A percentile compares a stretch with the other conserved stretches of the same genome.
Conservation (phyloP, 108 stramenopile species). For the Cyclotella sp. region DNA sequence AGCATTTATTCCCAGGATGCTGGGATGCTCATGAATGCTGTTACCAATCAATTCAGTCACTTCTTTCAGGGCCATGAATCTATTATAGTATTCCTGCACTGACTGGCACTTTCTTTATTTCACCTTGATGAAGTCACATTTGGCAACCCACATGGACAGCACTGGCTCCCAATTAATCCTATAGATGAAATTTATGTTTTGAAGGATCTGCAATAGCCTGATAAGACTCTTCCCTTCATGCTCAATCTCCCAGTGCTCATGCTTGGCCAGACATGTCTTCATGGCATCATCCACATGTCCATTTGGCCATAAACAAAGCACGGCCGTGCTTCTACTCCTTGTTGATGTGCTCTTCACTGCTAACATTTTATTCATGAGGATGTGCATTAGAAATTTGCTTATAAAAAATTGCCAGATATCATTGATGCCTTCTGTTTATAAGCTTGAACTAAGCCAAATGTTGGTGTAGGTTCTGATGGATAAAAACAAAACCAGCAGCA, state of each 20-base stretch:
- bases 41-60: background rate
- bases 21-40: background rate
- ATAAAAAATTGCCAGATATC: no score
- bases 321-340: no score
- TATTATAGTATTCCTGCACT: background rate
- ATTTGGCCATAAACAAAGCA: no score
- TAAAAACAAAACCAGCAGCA: no score
- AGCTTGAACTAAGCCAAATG: no score
- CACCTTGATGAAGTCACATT: background rate
- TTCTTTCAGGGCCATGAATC: background rate
- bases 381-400: no score
- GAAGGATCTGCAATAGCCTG: background rate
- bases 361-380: no score
- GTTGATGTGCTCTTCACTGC: no score
- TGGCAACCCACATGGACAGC: background rate
- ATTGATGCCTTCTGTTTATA: no score
- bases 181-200: slow-evolving; percentile 3
- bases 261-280: background rate
- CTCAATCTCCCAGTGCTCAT: background rate
- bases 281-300: background rate
- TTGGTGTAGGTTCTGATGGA: no score
- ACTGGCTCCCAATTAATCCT: background rate
- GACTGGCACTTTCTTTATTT: no score
- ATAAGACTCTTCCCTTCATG: slow-evolving; percentile 2
- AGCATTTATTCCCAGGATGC: background rate